Percentiles rank a stretch among this genome's conserved stretches.
Conservation (phyloP, 2,329 filamentous ascomycete species). For the Helotiales sp. region DNA sequence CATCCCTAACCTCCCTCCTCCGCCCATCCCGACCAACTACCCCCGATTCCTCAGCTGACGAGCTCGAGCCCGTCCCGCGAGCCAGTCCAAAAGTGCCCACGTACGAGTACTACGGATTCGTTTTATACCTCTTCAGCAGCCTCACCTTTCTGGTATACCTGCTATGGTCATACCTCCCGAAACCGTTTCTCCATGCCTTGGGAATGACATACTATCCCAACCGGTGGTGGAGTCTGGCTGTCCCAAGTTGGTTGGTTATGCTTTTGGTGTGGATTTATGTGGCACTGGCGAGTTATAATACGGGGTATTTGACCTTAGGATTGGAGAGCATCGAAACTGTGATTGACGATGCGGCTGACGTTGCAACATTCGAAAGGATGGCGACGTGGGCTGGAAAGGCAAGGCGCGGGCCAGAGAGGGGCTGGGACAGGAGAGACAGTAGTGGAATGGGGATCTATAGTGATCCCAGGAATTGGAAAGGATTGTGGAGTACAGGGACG, state of each 20-base stretch:
- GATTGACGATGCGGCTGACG: conserved; percentile 86
- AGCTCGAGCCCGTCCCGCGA: conserved; percentile 77
- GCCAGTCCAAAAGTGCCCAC: conserved; percentile 93
- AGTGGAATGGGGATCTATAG: conserved; percentile 24
- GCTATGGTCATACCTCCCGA: conserved; percentile 81
- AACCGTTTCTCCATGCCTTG: conserved; percentile 87
- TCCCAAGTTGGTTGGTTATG: conserved; percentile 90
- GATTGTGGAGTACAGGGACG: conserved; percentile 87
- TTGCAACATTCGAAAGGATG: conserved; percentile 79
- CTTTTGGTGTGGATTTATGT: conserved; percentile 90
- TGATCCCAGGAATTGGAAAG: conserved; percentile 67
- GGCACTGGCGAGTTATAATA: conserved; percentile 89
- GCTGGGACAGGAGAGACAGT: conserved; percentile 45
- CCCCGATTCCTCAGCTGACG: conserved; percentile 88
- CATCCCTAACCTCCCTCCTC: conserved; percentile 88
- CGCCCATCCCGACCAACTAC: conserved; percentile 91
- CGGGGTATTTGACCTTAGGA: conserved; percentile 82
- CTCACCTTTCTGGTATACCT: conserved; percentile 76
- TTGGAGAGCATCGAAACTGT: conserved; percentile 84
- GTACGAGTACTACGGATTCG: conserved; percentile 99
- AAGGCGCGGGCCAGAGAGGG: conserved; percentile 47
- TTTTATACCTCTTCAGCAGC: conserved; percentile 88
- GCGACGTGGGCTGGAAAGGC: conserved; percentile 55
- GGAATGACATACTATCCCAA: conserved; percentile 98
- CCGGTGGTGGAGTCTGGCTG: conserved; percentile 94